Evolutionary conservation across 352 stramenopile species (phyloP).

Genomic region (Phytophthora fragariaefolia): DNA sequence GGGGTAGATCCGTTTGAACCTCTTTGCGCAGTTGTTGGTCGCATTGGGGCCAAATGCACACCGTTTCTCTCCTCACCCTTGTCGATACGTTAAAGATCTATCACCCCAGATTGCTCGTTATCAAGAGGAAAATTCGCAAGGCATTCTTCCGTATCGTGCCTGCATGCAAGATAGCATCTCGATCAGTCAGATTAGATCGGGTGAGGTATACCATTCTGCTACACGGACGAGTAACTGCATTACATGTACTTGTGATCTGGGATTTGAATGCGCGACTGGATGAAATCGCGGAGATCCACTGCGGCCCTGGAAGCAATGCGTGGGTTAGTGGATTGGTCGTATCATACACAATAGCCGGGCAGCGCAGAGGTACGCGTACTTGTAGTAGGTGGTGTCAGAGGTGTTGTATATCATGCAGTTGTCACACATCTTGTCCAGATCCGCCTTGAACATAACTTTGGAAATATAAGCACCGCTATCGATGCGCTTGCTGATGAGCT

Average conservation of each 20-base stretch:
- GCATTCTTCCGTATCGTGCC: too few relatives aligned
- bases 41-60: too few relatives aligned
- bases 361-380: conserved; percentile 63
- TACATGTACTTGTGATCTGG: conserved; percentile 39
- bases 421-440: conserved; percentile 97
- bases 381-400: conserved; percentile 96
- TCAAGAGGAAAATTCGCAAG: too few relatives aligned
- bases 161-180: neutral
- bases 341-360: neutral
- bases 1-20: neutral
- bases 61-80: too few relatives aligned
- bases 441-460: conserved; percentile 92
- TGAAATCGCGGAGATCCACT: conserved; percentile 80
- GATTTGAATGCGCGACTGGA: conserved; percentile 71
- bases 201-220: neutral
- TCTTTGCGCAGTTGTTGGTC: too few relatives aligned
- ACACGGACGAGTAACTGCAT: neutral
- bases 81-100: too few relatives aligned
- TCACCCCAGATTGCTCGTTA: too few relatives aligned
- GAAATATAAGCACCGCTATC: conserved; percentile 90
- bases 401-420: conserved; percentile 99
- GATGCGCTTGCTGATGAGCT: conserved; percentile 85
- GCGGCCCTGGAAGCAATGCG: conserved; percentile 53
- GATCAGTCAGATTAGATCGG: neutral
- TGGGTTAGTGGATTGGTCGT: neutral